Conservation (phyloP, 208 protist genomes). For the Trichomonas tenax region DNA sequence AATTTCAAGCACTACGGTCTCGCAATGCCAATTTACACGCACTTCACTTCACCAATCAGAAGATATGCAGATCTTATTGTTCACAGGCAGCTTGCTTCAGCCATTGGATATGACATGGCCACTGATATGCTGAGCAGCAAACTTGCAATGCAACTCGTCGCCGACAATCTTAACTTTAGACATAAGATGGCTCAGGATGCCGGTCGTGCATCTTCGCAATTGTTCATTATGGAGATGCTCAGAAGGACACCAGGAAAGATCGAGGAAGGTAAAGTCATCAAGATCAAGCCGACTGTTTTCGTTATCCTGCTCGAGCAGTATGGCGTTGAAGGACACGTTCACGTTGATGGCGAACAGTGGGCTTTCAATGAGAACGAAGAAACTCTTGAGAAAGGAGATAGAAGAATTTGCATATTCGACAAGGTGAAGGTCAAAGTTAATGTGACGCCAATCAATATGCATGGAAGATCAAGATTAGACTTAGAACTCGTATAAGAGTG, state of each 20-base stretch:
- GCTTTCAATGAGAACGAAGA: not conserved
- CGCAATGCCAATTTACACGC: constrained; percentile 62
- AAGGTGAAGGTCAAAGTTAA: not conserved
- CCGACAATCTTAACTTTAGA: constrained; percentile 9
- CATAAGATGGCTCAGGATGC: constrained; percentile 16
- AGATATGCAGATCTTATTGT: constrained; percentile 67
- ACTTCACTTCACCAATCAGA: constrained; percentile 80
- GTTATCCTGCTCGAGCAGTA: not conserved
- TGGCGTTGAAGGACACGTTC: not conserved
- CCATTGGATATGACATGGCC: not conserved
- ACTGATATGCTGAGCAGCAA: not conserved
- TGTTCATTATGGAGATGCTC: not conserved
- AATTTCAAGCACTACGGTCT: constrained; percentile 68
- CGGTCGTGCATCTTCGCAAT: not conserved
- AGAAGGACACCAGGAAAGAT: not conserved
- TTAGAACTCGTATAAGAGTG: not conserved
- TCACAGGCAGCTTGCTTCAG: constrained; percentile 58
- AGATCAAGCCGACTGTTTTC: not conserved
- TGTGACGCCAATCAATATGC: constrained; percentile 8
- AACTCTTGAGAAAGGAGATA: not conserved
- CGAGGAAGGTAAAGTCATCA: not conserved
- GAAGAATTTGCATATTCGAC: not conserved
- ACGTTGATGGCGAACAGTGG: not conserved
- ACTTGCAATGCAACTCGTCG: not conserved
- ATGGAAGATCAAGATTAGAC: constrained; percentile 3